Evolutionary conservation across 495 filamentous ascomycete species (phyloP).

Genomic region (Parachaetomium inaequale): DNA sequence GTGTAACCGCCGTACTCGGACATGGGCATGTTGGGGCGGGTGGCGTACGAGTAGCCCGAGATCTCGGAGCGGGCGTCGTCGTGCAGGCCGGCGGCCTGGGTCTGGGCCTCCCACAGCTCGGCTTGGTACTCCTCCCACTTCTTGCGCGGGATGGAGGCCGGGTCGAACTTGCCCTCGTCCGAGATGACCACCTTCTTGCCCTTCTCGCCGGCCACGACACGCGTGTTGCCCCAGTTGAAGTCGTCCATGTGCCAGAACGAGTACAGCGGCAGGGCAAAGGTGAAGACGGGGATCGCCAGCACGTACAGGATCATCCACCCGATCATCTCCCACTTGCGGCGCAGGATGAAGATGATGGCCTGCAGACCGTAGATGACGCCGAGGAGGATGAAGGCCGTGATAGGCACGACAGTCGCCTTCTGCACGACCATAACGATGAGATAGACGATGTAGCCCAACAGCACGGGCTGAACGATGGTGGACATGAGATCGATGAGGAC

Average conservation of each 20-base stretch:
- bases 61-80: conserved; percentile 85
- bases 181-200: conserved; percentile 89
- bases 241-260: conserved; percentile 99
- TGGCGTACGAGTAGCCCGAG: conserved; percentile 87
- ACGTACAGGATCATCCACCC: conserved; percentile 99
- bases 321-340: conserved; percentile 98
- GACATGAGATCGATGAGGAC: conserved; percentile 92
- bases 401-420: conserved; percentile 61
- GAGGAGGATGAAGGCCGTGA: conserved; percentile 83
- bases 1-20: conserved; percentile 58
- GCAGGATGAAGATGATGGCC: conserved; percentile 92
- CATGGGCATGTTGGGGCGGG: conserved; percentile 58
- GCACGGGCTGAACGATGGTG: conserved; percentile 89
- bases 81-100: conserved; percentile 39
- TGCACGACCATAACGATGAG: conserved; percentile 69
- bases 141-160: conserved; percentile 87
- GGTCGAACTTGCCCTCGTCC: conserved; percentile 98
- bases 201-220: conserved; percentile 93
- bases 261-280: conserved; percentile 86
- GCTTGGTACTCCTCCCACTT: conserved; percentile 99
- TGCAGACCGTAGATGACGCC: conserved; percentile 95
- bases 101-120: conserved; percentile 94
- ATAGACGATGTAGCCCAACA: conserved; percentile 86
- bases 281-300: conserved; percentile 86
- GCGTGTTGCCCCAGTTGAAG: conserved; percentile 97